These are phyloP conservation scores for Pythium periplocum DNA, from an alignment of 352 stramenopile genomes.

Conservation along the genomic window DNA sequence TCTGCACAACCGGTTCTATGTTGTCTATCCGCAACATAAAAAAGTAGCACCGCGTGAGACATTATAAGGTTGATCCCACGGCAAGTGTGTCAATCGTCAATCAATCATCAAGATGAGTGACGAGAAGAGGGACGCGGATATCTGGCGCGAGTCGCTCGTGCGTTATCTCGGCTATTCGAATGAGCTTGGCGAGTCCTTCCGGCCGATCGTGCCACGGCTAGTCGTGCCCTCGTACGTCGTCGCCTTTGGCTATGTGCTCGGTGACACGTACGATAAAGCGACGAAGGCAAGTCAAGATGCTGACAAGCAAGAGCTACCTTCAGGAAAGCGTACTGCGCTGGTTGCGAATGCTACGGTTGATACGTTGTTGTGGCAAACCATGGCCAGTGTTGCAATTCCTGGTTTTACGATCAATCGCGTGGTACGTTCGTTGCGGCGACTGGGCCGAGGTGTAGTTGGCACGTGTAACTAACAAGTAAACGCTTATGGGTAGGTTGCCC, in stretches of 20 bases:
- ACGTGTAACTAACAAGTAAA: neutral
- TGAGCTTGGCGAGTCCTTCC: constrained; percentile 85
- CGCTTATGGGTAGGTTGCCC: constrained; percentile 27
- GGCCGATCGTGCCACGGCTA: constrained; percentile 60
- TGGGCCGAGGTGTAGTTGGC: neutral
- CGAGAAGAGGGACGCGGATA: constrained; percentile 29
- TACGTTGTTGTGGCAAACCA: constrained; percentile 80
- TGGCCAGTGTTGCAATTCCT: constrained; percentile 63
- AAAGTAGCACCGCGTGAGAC: no score
- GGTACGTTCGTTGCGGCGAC: constrained; percentile 17
- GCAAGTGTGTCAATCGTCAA: no score
- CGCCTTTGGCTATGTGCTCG: constrained; percentile 80
- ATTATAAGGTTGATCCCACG: no score
- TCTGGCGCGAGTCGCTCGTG: constrained; percentile 84
- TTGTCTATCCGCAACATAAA: neutral
- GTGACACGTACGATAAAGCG: constrained; percentile 81
- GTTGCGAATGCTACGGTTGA: constrained; percentile 44
- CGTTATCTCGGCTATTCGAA: constrained; percentile 88
- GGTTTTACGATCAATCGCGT: constrained; percentile 85
- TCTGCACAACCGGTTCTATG: constrained; percentile 1
- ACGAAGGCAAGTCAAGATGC: constrained; percentile 30
- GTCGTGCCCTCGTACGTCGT: constrained; percentile 75
- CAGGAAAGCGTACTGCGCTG: constrained; percentile 25
- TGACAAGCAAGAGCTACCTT: constrained; percentile 16
- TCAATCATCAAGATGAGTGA: neutral